These are phyloP conservation scores for Lipomyces kockii DNA, from an alignment of 805 yeast species.

Conservation along the genomic window DNA sequence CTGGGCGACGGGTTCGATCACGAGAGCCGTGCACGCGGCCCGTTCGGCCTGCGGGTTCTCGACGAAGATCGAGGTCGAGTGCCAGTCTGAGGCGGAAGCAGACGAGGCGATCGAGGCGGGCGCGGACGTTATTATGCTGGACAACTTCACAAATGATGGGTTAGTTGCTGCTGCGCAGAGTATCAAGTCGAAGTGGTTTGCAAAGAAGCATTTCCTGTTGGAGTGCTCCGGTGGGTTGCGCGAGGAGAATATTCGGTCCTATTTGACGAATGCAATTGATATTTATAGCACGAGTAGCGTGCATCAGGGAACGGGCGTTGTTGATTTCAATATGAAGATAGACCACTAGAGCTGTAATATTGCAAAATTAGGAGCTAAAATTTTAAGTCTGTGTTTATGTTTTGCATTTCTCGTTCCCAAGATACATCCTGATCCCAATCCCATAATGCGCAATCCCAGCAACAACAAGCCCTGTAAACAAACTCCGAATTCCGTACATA, in stretches of 20 bases:
- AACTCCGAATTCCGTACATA: slow-evolving; percentile 2
- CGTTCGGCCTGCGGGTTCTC: slow-evolving; percentile 85
- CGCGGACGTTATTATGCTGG: slow-evolving; percentile 94
- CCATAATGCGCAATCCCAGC: background rate
- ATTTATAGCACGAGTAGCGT: slow-evolving; percentile 88
- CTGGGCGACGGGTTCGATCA: slow-evolving; percentile 90
- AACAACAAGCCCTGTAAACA: background rate
- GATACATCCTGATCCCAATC: background rate
- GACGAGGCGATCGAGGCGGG: slow-evolving; percentile 92
- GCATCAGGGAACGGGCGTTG: slow-evolving; percentile 85
- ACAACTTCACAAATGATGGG: slow-evolving; percentile 74
- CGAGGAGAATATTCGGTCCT: slow-evolving; percentile 64
- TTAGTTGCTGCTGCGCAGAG: slow-evolving; percentile 66
- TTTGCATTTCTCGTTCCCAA: background rate
- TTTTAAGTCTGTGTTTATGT: background rate
- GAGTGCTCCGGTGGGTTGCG: slow-evolving; percentile 95
- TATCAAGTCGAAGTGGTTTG: slow-evolving; percentile 61
- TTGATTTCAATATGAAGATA: slow-evolving; percentile 85
- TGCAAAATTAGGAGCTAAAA: background rate
- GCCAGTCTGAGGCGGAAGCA: slow-evolving; percentile 83
- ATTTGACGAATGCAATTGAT: slow-evolving; percentile 78
- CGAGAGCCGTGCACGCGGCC: slow-evolving; percentile 78
- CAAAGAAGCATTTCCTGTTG: slow-evolving; percentile 57
- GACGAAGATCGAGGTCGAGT: slow-evolving; percentile 89
- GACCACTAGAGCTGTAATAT: slow-evolving; percentile 39